Percentiles rank a stretch among this genome's conserved stretches.
phyloP scores from a whole-genome alignment of 345 rosid species.

The Noccaea caerulescens region DNA sequence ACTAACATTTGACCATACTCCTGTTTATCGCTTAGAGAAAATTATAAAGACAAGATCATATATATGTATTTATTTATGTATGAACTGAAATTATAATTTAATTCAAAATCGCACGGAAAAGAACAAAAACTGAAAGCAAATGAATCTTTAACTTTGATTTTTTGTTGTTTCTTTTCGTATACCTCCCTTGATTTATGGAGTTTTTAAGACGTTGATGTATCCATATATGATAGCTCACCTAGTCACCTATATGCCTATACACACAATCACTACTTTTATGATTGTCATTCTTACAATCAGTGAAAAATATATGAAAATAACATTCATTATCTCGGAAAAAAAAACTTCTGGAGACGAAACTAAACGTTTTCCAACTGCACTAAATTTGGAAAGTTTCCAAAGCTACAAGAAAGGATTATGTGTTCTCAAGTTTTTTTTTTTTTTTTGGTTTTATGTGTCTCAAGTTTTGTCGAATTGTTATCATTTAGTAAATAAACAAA shows the following conservation, averaged over 20 bases:
- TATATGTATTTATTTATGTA: background rate
- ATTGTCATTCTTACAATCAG: conserved; percentile 17
- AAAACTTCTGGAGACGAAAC: background rate
- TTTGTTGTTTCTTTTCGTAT: conserved; percentile 3
- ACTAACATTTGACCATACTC: conserved; percentile 9
- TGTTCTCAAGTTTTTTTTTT: background rate
- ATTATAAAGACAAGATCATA: background rate
- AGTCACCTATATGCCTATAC: conserved; percentile 26
- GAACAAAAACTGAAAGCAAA: conserved; percentile 31
- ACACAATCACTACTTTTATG: background rate
- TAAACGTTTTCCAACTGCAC: background rate
- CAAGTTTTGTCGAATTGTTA: background rate
- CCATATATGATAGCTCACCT: background rate
- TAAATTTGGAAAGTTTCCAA: conserved; percentile 16
- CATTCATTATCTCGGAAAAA: background rate
- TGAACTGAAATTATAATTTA: background rate
- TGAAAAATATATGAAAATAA: background rate
- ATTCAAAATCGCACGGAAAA: background rate
- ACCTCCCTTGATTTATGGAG: conserved; percentile 36
- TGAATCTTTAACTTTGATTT: conserved; percentile 19
- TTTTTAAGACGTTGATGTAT: conserved; percentile 13
- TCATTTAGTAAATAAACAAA: background rate
- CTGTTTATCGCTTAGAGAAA: background rate
- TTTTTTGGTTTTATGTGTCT: background rate
- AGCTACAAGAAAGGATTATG: conserved; percentile 5